Evolutionary conservation across 805 yeast genomes (phyloP), one percentile per base, ranked within the genome.

Genomic region (Ogataea siamensis): DNA sequence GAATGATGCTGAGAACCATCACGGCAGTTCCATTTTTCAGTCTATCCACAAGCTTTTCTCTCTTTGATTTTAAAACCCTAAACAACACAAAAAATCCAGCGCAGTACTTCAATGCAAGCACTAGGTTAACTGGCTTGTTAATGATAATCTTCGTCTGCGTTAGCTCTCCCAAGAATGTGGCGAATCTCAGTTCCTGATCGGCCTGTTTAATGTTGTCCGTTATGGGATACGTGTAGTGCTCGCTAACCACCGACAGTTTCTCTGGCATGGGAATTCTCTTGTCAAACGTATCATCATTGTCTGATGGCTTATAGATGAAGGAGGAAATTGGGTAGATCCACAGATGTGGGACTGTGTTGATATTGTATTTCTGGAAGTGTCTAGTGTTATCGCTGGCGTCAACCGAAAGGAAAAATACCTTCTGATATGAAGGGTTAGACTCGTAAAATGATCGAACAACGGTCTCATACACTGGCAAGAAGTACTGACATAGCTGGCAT

Each of bases 281-380:
- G 32, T 51, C 53, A n/a, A 28, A 26, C 7, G 34, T 42, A 21
- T 56, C 61, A 16, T 46, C 66, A 28, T 17, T 37, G 3, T 47
- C 49, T 26, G 43, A 45, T 78, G 83, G 31, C 18, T 44, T 50
- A 29, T 51, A 51, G 7, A 51, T 40, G 3, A 18, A 7, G 2
- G 43, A 37, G 2, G 47, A 35, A 2, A 31, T 32, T 3, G 88
- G 87, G 39, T 75, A 70, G 2, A 83, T 63, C 78, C 87, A 76
- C n/a, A 81, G 47, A 42, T 76, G 80, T 1, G 94, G 93, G 3
- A 81, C 76, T 2, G 75, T 63, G 3, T 59, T 59, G 39, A 83
- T 51, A 3, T 62, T 56, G 36, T 80, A 49, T 7, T 61, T 57
- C 17, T 61, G 54, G 42, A 75, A 72, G 16, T 72, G 50, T 3